Conservation (phyloP, 129 eudicot species). For the Oenanthe sinensis region DNA sequence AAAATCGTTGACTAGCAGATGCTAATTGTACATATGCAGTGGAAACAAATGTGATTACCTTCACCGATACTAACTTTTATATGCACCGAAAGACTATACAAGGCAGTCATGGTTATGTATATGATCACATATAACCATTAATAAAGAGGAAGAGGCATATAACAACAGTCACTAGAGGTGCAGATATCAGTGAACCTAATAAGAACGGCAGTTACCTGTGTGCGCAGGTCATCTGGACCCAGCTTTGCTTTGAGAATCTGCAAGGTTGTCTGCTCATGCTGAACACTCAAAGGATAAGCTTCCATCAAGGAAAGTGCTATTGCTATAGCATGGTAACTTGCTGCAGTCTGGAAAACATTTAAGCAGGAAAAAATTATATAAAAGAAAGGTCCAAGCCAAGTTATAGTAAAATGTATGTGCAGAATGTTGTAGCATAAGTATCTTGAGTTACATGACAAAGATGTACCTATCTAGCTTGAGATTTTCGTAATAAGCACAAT, state of each 20-base stretch:
- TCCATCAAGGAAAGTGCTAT: constrained; percentile 99
- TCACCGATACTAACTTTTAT: not conserved
- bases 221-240: constrained; percentile 97
- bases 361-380: not conserved
- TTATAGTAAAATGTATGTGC: not conserved
- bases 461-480: not conserved
- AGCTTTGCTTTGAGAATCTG: constrained; percentile 89
- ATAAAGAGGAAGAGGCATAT: not conserved
- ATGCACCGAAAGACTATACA: not conserved
- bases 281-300: constrained; percentile 99
- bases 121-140: not conserved
- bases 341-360: constrained; percentile 69
- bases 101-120: not conserved
- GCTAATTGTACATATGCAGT: not conserved
- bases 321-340: constrained; percentile 99
- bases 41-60: not conserved
- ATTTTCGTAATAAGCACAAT: not conserved
- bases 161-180: constrained; percentile 1
- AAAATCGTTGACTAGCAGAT: not conserved
- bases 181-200: constrained; percentile 5
- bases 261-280: constrained; percentile 98
- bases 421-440: not conserved
- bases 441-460: not conserved
- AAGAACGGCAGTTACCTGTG: constrained; percentile 50
- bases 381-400: not conserved